Evolutionary conservation across 1,139 yeast genomes (phyloP).

Genomic region (Saccharomycopsis phalli): DNA sequence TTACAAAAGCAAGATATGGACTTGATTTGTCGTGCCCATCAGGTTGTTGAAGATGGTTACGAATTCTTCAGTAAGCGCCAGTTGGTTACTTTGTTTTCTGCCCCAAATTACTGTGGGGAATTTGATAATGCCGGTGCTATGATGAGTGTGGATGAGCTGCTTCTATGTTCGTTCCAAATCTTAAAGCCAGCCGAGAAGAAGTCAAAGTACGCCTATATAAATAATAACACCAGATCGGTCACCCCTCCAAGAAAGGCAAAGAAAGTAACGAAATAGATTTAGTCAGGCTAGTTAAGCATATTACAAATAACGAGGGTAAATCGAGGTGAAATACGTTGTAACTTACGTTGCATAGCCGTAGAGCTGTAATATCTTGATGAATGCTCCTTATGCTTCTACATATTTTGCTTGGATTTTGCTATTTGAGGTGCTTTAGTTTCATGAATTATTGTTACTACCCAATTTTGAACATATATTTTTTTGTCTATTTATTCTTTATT

Average conservation of each 20-base stretch:
- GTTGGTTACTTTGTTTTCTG: conserved; percentile 87
- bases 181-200: conserved; percentile 96
- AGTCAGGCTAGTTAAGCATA: no score
- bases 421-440: no score
- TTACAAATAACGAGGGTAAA: no score
- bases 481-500: no score
- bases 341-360: no score
- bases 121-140: conserved; percentile 98
- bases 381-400: no score
- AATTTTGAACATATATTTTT: no score
- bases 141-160: conserved; percentile 97
- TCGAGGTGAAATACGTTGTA: no score
- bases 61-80: conserved; percentile 95
- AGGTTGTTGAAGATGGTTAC: conserved; percentile 97
- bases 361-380: no score
- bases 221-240: conserved; percentile 41
- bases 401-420: no score
- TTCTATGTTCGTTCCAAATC: conserved; percentile 94
- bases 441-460: no score
- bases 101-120: conserved; percentile 98
- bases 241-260: conserved; percentile 69
- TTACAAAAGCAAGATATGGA: conserved; percentile 96
- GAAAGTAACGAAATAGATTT: conserved; percentile 47
- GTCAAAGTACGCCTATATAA: conserved; percentile 57
- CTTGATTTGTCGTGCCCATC: conserved; percentile 95